Percentiles rank a stretch among this genome's conserved stretches.
Evolutionary conservation across 148 eudicot species (phyloP).

Genomic region (Fagopyrum esculentum): DNA sequence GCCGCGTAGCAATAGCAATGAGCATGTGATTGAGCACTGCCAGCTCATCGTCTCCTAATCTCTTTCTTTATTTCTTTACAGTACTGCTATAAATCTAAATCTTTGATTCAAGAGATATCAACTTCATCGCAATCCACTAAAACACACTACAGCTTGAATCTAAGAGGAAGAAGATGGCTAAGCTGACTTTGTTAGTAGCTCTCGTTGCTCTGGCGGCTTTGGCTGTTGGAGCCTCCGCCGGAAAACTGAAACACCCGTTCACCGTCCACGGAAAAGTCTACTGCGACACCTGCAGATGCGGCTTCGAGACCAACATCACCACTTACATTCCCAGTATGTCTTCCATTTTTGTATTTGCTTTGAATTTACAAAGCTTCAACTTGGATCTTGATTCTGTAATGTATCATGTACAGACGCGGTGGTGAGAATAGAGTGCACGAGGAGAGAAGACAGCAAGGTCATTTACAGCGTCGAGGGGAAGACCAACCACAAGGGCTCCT

Average conservation of each 20-base stretch:
- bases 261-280: constrained; percentile 24
- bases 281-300: constrained; percentile 39
- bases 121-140: too few species aligned
- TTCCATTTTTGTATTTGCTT: not conserved
- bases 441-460: constrained; percentile 23
- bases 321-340: constrained; percentile 29
- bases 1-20: too few species aligned
- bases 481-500: constrained; percentile 26
- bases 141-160: too few species aligned
- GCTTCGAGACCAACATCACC: constrained; percentile 36
- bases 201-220: not conserved
- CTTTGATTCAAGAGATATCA: too few species aligned
- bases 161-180: not conserved
- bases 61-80: too few species aligned
- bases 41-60: too few species aligned
- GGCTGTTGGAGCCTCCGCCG: not conserved
- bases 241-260: not conserved
- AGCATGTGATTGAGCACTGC: too few species aligned
- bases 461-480: constrained; percentile 23
- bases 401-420: constrained; percentile 29
- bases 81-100: too few species aligned
- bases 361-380: not conserved
- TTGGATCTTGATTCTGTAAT: not conserved
- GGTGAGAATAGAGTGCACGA: constrained; percentile 44
- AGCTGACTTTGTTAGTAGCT: not conserved